A percentile compares a stretch with the other conserved stretches of the same genome.
Evolutionary conservation across 352 stramenopile genomes (phyloP).

Genomic region (Hyaloperonospora brassicae): DNA sequence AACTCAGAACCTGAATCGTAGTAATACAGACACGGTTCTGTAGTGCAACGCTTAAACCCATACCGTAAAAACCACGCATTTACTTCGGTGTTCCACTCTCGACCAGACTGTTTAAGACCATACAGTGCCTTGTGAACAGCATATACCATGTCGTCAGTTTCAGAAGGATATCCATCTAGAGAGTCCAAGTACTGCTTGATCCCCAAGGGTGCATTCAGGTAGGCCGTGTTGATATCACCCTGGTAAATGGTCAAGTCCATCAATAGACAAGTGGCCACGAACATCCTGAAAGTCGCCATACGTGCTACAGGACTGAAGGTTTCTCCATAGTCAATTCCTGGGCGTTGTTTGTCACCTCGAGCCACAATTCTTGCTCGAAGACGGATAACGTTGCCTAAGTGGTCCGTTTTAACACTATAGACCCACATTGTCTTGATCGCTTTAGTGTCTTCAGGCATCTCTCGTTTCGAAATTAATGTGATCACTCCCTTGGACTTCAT

Average conservation of each 20-base stretch:
- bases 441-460: no score
- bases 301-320: conserved; percentile 7
- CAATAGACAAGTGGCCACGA: conserved; percentile 2
- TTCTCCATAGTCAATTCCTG: conserved; percentile 11
- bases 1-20: no score
- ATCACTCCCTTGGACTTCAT: no score
- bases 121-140: conserved; percentile 17
- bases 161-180: conserved; percentile 11
- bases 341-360: conserved; percentile 4
- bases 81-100: conserved; percentile 18
- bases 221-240: conserved; percentile 4
- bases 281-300: conserved; percentile 9
- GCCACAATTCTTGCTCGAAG: conserved; percentile 2
- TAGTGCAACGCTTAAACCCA: conserved; percentile 7
- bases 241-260: conserved; percentile 6
- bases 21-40: no score
- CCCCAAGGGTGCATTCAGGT: conserved; percentile 5
- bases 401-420: no score
- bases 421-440: no score
- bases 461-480: no score
- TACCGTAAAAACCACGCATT: conserved; percentile 8
- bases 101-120: conserved; percentile 12
- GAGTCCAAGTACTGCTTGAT: conserved; percentile 13
- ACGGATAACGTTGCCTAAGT: no score
- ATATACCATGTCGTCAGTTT: conserved; percentile 10